Evolutionary conservation across 75 land plant genomes (phyloP).

Genomic region (Cunninghamia lanceolata): DNA sequence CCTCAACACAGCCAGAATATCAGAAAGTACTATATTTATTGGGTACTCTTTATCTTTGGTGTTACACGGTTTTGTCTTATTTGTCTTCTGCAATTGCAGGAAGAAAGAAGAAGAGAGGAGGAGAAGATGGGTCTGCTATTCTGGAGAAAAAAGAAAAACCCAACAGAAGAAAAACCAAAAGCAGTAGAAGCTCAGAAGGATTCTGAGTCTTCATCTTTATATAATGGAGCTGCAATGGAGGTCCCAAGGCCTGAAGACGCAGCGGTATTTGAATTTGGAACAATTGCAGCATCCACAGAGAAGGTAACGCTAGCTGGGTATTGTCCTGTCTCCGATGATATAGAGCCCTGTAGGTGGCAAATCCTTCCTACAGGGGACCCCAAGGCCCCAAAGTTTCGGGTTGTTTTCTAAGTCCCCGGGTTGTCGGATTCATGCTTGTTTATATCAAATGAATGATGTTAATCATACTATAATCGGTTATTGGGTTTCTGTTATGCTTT

Average conservation of each 20-base stretch:
- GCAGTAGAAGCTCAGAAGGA: neutral
- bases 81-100: neutral
- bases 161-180: neutral
- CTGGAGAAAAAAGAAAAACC: neutral
- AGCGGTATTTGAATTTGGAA: constrained; percentile 84
- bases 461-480: neutral
- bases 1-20: no score
- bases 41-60: neutral
- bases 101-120: neutral
- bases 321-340: constrained; percentile 77
- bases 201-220: neutral
- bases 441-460: neutral
- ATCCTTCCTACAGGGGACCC: constrained; percentile 43
- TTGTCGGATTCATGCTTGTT: neutral
- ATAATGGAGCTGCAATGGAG: constrained; percentile 27
- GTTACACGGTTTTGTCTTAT: neutral
- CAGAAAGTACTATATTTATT: no score
- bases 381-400: constrained; percentile 53
- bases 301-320: constrained; percentile 71
- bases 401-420: constrained; percentile 35
- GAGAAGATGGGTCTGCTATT: constrained; percentile 9
- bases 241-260: constrained; percentile 41
- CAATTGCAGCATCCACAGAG: constrained; percentile 35
- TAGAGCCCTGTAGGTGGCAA: constrained; percentile 85
- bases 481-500: neutral